phyloP scores from a whole-genome alignment of 179 eudicot species.

The Pouteria campechiana region DNA sequence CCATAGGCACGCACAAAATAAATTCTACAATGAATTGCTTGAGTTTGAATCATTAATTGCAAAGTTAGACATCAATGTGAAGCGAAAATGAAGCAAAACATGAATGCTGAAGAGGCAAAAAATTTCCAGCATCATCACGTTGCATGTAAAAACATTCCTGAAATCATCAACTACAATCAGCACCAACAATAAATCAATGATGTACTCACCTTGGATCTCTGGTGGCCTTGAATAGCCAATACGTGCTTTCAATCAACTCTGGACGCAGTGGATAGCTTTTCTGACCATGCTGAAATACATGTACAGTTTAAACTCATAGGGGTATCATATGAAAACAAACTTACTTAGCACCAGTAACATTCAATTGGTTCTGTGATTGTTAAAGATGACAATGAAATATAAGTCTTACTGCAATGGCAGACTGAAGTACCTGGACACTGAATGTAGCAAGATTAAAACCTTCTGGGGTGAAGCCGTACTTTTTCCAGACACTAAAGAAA shows the following conservation, averaged over 20 bases:
- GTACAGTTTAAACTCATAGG: conserved; percentile 4
- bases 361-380: background rate
- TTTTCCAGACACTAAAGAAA: conserved; percentile 90
- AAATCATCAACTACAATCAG: no score
- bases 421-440: conserved; percentile 64
- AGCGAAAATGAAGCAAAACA: no score
- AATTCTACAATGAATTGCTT: no score
- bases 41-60: no score
- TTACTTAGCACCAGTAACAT: no score
- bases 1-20: no score
- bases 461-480: conserved; percentile 96
- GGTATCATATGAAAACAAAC: background rate
- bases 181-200: no score
- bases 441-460: conserved; percentile 95
- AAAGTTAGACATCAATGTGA: no score
- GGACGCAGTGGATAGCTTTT: conserved; percentile 97
- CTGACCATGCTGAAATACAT: conserved; percentile 75
- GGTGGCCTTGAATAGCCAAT: conserved; percentile 98
- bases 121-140: no score
- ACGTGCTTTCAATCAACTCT: conserved; percentile 93
- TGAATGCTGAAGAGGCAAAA: no score
- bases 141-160: no score
- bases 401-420: background rate
- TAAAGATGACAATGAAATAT: background rate
- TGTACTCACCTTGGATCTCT: conserved; percentile 92